Evolutionary conservation across 495 filamentous ascomycete species (phyloP), one percentile per base, ranked within the genome.

Genomic region (Durotheca rogersii): DNA sequence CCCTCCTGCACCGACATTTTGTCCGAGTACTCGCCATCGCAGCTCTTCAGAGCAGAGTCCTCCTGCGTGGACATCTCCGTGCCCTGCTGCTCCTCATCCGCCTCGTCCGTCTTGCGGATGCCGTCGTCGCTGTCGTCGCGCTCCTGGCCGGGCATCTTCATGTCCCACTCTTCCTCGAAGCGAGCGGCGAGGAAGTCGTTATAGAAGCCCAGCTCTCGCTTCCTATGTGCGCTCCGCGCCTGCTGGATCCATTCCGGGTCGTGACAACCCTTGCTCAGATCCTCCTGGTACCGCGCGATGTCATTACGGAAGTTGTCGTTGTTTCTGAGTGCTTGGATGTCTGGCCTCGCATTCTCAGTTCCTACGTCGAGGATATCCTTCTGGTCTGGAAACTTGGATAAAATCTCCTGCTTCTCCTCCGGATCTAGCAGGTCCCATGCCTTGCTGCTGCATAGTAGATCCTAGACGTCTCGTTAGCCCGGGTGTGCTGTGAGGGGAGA

Each of bases 81-180:
- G 4, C 7, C 2, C 10, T 0, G 27, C 11, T 29, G 33, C 6
- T 53, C 29, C 4, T 14, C 17, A 11, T 33, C 16, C 2, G 25
- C n/a, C 2, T 31, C 29, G 1, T n/a, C 21, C 3, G 4, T 31
- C 20, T 43, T 14, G 16, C 32, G n/a, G n/a, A n/a, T n/a, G n/a
- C n/a, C n/a, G n/a, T n/a, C n/a, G n/a, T n/a, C n/a, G n/a, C n/a
- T n/a, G n/a, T n/a, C 17, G 6, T 27, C 9, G 23, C 9, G 4
- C 9, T 27, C 23, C 12, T 25, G 32, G 7, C 14, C 14, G 2
- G 67, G 68, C 31, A 74, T 76, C 41, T 84, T 81, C 45, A 86
- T 77, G 0, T 79, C 83, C 87, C 87, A 95, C 46, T 81, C 84
- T 25, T 78, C 66, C 67, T 89, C 81, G 27, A 82, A 86, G 30